These are phyloP conservation scores for Apiosordaria backusii DNA, from an alignment of 495 filamentous ascomycete species.

Conservation along the genomic window DNA sequence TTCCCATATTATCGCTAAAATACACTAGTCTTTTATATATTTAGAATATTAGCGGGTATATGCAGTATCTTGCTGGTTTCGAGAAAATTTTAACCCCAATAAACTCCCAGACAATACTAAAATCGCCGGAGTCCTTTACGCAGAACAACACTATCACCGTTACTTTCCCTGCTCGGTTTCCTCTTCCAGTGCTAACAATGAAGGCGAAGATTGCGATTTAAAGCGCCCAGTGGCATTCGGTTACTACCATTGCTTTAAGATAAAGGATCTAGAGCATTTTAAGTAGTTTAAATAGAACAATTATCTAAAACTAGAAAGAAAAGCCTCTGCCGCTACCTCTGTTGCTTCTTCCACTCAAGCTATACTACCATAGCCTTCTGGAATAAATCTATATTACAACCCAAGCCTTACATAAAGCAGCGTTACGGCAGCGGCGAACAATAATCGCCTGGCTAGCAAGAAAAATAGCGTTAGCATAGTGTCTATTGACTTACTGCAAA, in stretches of 20 bases:
- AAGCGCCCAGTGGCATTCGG: conserved; percentile 17
- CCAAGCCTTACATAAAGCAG: conserved; percentile 25
- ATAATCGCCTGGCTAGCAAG: not conserved
- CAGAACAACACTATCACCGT: conserved; percentile 22
- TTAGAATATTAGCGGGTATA: conserved; percentile 11
- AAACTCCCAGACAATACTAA: conserved; percentile 15
- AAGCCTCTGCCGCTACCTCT: not conserved
- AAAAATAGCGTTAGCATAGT: not conserved
- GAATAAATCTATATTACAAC: conserved; percentile 27
- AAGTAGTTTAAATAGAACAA: conserved; percentile 23
- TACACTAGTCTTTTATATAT: conserved; percentile 19
- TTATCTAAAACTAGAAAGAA: conserved; percentile 3
- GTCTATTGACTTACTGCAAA: conserved; percentile 13
- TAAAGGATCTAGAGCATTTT: conserved; percentile 23
- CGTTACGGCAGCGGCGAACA: conserved; percentile 9
- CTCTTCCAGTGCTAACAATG: not conserved
- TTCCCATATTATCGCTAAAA: not conserved
- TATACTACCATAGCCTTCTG: conserved; percentile 1
- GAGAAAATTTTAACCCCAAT: conserved; percentile 18
- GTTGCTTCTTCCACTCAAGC: not conserved
- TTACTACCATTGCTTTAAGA: conserved; percentile 30
- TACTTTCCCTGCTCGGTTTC: conserved; percentile 11
- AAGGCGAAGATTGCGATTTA: not conserved
- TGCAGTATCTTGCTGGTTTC: conserved; percentile 14
- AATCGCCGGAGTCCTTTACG: conserved; percentile 17